Base-by-base conservation (phyloP, 2,329 filamentous ascomycete species). In the Beauveria scarabaeidicola region DNA sequence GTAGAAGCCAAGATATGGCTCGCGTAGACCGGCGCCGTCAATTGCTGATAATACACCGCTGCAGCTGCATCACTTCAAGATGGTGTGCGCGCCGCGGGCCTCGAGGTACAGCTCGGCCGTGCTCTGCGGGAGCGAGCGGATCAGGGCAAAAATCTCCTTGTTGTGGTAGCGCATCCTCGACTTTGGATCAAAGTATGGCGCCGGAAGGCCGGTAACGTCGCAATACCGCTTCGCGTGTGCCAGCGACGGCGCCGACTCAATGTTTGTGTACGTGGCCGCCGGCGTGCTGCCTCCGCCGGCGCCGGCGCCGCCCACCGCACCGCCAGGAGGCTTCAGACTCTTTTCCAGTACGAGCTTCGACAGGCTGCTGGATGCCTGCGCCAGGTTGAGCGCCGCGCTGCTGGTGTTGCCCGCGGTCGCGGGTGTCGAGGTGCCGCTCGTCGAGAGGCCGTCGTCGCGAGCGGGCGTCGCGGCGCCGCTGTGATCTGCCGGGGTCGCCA, bases 111-210 rank as follows among this genome's bases (percentile, higher is more conserved):
- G 87, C 75, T 99, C 94, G 0, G 90, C 87, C 15, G 87, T 86
- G 23, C 89, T 88, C 71, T 94, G 92, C 5, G 89, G 88, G 67
- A 99, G 74, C 2, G 81, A 84, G 68, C 91, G 85, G 61, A 99
- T 88, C 44, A 91, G 83, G 3, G 82, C 84, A 77, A 97, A 99
- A 6, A 97, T 84, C 77, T 99, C 94, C 72, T 84, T 89, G 73
- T 99, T 88, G 73, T 96, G 90, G 74, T 99, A 99, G 63, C 93
- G 81, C 73, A 99, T 75, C 64, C 93, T 83, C 43, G 92, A 96
- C 81, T 99, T 99, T 3, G 94, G 95, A 71, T 99, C 94, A 36
- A 90, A 85, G 71, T 99, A 99, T 6, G 89, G 88, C 32, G 91
- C 90, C n/a, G 90, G 85, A 64, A 99, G 76, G 1, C 94, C 95